A percentile compares a stretch with the other conserved stretches of the same genome.
Evolutionary conservation across 1,139 yeast genomes (phyloP).

Genomic region (Blastobotrys illinoisensis): DNA sequence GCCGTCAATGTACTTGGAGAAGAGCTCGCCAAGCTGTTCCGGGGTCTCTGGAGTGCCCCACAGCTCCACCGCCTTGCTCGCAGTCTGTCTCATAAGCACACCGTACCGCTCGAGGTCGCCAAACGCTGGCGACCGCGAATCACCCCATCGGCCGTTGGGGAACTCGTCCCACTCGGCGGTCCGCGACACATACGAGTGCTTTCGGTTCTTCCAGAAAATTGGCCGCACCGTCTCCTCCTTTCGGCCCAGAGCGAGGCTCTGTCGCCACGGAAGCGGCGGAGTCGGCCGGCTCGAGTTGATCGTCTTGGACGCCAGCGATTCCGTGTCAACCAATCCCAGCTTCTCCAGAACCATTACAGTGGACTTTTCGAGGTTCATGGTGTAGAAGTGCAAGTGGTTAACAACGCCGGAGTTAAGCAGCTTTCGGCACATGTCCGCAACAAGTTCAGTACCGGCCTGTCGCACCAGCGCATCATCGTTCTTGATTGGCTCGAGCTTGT

Average conservation of each 20-base stretch:
- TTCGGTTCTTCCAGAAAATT: slow-evolving; percentile 93
- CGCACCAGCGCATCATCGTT: slow-evolving; percentile 89
- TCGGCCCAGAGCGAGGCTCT: slow-evolving; percentile 77
- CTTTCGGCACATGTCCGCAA: slow-evolving; percentile 76
- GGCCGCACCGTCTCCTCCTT: slow-evolving; percentile 84
- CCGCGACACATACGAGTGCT: slow-evolving; percentile 81
- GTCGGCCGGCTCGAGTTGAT: slow-evolving; percentile 14
- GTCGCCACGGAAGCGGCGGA: slow-evolving; percentile 73
- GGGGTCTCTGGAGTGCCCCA: slow-evolving; percentile 78
- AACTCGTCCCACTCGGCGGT: slow-evolving; percentile 94
- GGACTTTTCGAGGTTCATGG: slow-evolving; percentile 91
- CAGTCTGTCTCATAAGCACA: slow-evolving; percentile 48
- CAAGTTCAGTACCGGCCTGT: slow-evolving; percentile 75
- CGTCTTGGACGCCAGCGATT: slow-evolving; percentile 14
- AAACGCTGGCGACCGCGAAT: slow-evolving; percentile 87
- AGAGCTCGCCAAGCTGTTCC: slow-evolving; percentile 55
- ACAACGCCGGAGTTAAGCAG: slow-evolving; percentile 65
- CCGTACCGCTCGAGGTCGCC: slow-evolving; percentile 69
- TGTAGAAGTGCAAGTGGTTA: slow-evolving; percentile 87
- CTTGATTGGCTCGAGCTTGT: slow-evolving; percentile 71
- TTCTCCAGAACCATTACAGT: slow-evolving; percentile 82
- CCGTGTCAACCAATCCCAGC: slow-evolving; percentile 47
- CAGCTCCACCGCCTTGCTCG: slow-evolving; percentile 67
- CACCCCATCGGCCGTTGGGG: slow-evolving; percentile 96
- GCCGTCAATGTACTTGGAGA: slow-evolving; percentile 63